Evolutionary conservation across 2,329 filamentous ascomycete genomes (phyloP), one percentile per base, ranked within the genome.

Genomic region (Fusarium aywerte): DNA sequence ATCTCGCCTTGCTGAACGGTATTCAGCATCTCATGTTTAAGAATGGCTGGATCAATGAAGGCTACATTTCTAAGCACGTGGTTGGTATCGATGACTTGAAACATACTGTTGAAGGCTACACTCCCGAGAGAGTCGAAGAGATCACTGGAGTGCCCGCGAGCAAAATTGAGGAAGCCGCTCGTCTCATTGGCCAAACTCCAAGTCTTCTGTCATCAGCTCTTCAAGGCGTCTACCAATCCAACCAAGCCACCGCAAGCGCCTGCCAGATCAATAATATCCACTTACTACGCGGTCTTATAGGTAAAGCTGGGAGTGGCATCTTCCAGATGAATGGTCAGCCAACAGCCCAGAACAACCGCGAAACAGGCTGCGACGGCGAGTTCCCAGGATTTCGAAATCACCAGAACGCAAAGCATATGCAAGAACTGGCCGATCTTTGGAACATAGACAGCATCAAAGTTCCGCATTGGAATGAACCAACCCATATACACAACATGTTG

Each of bases 261-360:
- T 54, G 51, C 2, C 51, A 54, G 4, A 54, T 54, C 11, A 54
- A 48, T 6, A 54, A 54, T 3, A 54, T 54, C 0, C 51, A 54
- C 1, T 31, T 54, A 1, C 15, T 54, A 2, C 42, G 51, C 0
- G 40, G 51, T 48, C 4, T 54, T 0, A 21, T 48, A 1, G 51
- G 51, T 0, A 54, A 54, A 4, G 21, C 40, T 2, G 31, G 40
- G 2, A 54, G 42, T 4, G 51, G 51, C 3, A 54, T 54, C 4
- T 48, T 54, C 6, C 51, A 54, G 18, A 54, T 54, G 51, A 54
- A 54, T 3, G 51, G 42, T 0, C 51, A 54, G 3, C 42, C 51
- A 15, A 54, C 40, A 0, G 51, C 51, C 0, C 51, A 48, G 31
- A 54, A 54, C 2, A 54, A 54, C 15, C 51, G 51, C 2, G 51